Conservation (phyloP, 352 stramenopile genomes). For the Phytopythium ostracodes region DNA sequence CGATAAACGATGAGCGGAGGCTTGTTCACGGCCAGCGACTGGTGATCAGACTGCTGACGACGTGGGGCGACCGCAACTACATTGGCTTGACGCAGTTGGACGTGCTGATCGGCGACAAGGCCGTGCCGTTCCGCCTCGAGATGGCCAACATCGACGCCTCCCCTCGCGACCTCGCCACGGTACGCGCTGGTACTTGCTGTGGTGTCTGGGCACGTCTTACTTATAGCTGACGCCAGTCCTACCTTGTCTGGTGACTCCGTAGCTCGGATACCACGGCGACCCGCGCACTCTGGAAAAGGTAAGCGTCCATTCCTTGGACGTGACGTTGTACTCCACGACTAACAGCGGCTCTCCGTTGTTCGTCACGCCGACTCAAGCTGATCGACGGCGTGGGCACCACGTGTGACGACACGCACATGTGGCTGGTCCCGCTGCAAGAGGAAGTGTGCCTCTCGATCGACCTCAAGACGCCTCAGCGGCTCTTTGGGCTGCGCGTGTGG, state of each 20-base stretch:
- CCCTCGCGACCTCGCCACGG: conserved; percentile 65
- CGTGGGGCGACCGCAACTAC: conserved; percentile 83
- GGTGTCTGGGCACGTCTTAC: neutral
- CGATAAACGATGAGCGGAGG: conserved; percentile 8
- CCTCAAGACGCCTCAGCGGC: conserved; percentile 40
- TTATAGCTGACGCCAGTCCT: neutral
- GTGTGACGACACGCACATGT: conserved; percentile 89
- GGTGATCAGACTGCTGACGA: conserved; percentile 47
- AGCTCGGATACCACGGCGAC: conserved; percentile 73
- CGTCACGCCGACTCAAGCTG: conserved; percentile 48
- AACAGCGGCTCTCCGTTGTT: neutral
- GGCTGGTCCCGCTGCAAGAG: conserved; percentile 71
- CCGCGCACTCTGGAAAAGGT: conserved; percentile 88
- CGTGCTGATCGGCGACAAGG: conserved; percentile 48
- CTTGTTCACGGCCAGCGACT: conserved; percentile 47
- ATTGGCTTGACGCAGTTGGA: conserved; percentile 80
- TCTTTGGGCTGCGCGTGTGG: conserved; percentile 71
- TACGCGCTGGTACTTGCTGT: conserved; percentile 16
- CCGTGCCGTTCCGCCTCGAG: conserved; percentile 35
- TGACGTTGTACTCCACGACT: neutral
- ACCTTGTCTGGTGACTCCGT: neutral
- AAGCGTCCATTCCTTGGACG: neutral
- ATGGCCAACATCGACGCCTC: conserved; percentile 45
- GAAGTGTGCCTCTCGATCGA: conserved; percentile 51
- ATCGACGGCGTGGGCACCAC: conserved; percentile 79